Percentiles rank a stretch among this genome's conserved stretches.
Conservation (phyloP, 257 asterid genomes). For the Scutellaria galericulata region DNA sequence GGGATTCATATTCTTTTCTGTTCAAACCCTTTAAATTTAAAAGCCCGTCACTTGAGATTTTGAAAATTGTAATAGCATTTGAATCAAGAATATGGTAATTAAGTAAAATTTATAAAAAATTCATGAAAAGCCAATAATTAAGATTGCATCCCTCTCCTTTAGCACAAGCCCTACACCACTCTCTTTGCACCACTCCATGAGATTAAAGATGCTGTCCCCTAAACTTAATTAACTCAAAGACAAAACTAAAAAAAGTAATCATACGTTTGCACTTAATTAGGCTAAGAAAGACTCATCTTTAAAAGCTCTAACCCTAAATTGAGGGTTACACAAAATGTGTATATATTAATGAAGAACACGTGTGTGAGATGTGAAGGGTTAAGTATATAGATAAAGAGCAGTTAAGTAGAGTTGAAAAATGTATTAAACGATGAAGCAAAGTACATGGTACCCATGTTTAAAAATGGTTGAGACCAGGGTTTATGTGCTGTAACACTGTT, state of each 20-base stretch:
- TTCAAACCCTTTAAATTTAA: constrained; percentile 36
- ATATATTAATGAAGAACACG: constrained; percentile 31
- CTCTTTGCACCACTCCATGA: constrained; percentile 38
- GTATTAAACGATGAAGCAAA: constrained; percentile 42
- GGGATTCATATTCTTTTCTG: constrained; percentile 34
- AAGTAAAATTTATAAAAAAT: neutral
- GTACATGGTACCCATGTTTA: constrained; percentile 43
- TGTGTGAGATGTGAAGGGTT: constrained; percentile 33
- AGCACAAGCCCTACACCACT: constrained; percentile 19
- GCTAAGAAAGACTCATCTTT: neutral
- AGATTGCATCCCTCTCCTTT: constrained; percentile 24
- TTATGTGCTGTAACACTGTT: constrained; percentile 40
- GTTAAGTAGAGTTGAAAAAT: constrained; percentile 43
- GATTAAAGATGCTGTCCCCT: constrained; percentile 35
- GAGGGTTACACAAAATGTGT: constrained; percentile 18
- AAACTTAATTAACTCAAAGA: constrained; percentile 20
- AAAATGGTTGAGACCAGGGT: constrained; percentile 35
- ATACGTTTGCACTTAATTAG: constrained; percentile 12
- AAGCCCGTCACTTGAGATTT: constrained; percentile 34
- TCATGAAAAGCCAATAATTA: neutral
- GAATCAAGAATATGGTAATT: too few relatives aligned
- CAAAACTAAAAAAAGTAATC: neutral
- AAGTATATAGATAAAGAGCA: constrained; percentile 25
- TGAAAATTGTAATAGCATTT: neutral
- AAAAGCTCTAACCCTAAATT: constrained; percentile 40